Conservation (phyloP, 331 rosid species). For the Malus hybrid region DNA sequence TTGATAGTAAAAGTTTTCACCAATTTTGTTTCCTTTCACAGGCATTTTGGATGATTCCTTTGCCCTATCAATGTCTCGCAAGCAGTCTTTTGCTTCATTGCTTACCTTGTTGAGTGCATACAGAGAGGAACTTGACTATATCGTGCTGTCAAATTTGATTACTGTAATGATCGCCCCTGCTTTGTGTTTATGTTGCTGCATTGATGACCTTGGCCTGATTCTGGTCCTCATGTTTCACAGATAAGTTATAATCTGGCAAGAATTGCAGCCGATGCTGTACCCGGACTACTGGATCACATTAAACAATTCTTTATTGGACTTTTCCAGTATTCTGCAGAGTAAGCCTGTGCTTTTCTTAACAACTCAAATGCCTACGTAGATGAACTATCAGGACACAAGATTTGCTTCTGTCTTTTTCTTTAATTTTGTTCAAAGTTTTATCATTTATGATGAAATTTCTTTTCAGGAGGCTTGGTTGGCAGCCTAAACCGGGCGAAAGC, state of each 20-base stretch:
- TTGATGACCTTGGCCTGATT: slow-evolving; percentile 5
- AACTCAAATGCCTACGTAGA: background rate
- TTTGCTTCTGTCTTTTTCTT: background rate
- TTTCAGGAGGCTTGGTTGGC: too few species aligned
- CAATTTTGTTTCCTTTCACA: slow-evolving; percentile 9
- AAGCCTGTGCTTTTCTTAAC: slow-evolving; percentile 2
- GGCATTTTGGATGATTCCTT: slow-evolving; percentile 52
- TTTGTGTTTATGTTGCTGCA: background rate
- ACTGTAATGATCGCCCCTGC: slow-evolving; percentile 21
- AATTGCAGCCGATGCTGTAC: slow-evolving; percentile 42
- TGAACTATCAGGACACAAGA: background rate
- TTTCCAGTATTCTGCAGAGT: slow-evolving; percentile 35
- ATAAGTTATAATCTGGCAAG: slow-evolving; percentile 20
- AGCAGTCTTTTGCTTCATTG: slow-evolving; percentile 36
- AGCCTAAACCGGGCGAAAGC: too few species aligned
- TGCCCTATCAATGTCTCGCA: slow-evolving; percentile 48
- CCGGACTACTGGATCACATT: slow-evolving; percentile 24
- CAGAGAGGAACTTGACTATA: slow-evolving; percentile 42
- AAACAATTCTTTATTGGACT: slow-evolving; percentile 21
- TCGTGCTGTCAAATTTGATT: slow-evolving; percentile 42
- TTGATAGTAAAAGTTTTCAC: background rate
- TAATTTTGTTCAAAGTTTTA: too few species aligned
- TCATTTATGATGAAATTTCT: too few species aligned
- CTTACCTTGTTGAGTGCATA: slow-evolving; percentile 42
- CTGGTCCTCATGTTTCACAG: slow-evolving; percentile 11